A percentile compares a stretch with the other conserved stretches of the same genome.
Evolutionary conservation across 2,329 filamentous ascomycete species (phyloP).

Genomic region (Cytospora schulzeri): DNA sequence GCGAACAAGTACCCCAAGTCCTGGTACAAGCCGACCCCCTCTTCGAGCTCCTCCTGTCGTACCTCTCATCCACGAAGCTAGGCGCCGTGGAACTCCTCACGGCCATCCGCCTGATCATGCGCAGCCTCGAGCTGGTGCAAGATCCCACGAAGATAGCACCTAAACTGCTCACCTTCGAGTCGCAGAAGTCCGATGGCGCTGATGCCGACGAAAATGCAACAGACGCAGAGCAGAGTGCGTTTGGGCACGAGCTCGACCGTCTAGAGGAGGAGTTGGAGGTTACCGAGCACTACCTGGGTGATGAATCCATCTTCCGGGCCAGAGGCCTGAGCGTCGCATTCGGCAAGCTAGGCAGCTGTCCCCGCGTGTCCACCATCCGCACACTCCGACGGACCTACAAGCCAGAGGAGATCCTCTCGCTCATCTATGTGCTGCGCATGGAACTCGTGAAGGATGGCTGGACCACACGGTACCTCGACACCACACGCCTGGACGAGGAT

Average conservation of each 20-base stretch:
- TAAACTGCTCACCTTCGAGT: constrained; percentile 28
- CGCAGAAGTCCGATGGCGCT: constrained; percentile 30
- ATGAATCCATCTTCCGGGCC: constrained; percentile 64
- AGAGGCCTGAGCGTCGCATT: constrained; percentile 69
- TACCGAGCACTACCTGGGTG: constrained; percentile 67
- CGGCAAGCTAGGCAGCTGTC: constrained; percentile 68
- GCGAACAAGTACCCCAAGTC: constrained; percentile 63
- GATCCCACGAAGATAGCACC: constrained; percentile 40
- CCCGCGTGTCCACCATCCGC: constrained; percentile 59
- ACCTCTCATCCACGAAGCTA: constrained; percentile 67
- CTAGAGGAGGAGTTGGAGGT: constrained; percentile 67
- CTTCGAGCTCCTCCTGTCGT: constrained; percentile 65
- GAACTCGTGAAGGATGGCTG: constrained; percentile 76
- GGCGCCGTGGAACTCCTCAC: constrained; percentile 67
- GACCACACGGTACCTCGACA: constrained; percentile 71
- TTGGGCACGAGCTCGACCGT: constrained; percentile 59
- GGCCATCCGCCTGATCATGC: constrained; percentile 67
- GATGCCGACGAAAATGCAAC: constrained; percentile 33
- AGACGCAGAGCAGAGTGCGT: constrained; percentile 39
- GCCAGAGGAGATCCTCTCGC: constrained; percentile 68
- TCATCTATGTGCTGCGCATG: constrained; percentile 72
- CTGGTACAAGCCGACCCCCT: constrained; percentile 68
- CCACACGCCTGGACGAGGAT: constrained; percentile 49
- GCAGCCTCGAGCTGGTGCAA: constrained; percentile 64
- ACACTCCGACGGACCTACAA: constrained; percentile 65